Conservation (phyloP, 495 filamentous ascomycete species). For the Aspergillus cristatus region DNA sequence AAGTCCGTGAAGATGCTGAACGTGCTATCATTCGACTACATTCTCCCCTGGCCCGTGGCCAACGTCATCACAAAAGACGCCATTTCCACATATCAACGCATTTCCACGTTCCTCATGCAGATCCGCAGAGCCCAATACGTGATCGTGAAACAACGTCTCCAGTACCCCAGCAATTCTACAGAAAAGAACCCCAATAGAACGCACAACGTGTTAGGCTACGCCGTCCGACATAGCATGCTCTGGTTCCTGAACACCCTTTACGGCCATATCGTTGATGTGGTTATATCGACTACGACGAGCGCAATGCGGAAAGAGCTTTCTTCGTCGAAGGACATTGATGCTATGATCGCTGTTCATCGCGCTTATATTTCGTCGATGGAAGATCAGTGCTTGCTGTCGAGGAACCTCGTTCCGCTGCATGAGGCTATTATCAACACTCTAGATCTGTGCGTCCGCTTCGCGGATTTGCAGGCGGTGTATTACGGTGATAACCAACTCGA, state of each 20-base stretch:
- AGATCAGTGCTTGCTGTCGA: constrained; percentile 57
- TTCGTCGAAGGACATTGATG: constrained; percentile 64
- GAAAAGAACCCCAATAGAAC: constrained; percentile 6
- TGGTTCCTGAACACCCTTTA: constrained; percentile 72
- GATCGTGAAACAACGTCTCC: constrained; percentile 48
- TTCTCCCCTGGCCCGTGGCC: constrained; percentile 76
- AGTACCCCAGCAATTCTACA: constrained; percentile 9
- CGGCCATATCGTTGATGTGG: constrained; percentile 63
- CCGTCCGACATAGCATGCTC: constrained; percentile 61
- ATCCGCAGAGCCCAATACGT: constrained; percentile 61
- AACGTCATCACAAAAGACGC: constrained; percentile 63
- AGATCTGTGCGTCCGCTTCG: constrained; percentile 44
- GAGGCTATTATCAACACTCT: constrained; percentile 58
- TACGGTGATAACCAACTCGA: constrained; percentile 13
- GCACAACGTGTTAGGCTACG: constrained; percentile 44
- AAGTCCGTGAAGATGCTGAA: constrained; percentile 44
- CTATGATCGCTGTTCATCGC: constrained; percentile 65
- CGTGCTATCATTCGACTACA: constrained; percentile 48
- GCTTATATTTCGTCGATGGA: constrained; percentile 51
- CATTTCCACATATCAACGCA: constrained; percentile 53
- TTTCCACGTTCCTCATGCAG: constrained; percentile 71
- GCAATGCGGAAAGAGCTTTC: constrained; percentile 45
- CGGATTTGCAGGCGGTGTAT: constrained; percentile 33
- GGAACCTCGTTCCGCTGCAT: constrained; percentile 53
- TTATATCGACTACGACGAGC: constrained; percentile 49